Conservation (phyloP, 2,329 filamentous ascomycete genomes). For the Aureobasidium zeae region DNA sequence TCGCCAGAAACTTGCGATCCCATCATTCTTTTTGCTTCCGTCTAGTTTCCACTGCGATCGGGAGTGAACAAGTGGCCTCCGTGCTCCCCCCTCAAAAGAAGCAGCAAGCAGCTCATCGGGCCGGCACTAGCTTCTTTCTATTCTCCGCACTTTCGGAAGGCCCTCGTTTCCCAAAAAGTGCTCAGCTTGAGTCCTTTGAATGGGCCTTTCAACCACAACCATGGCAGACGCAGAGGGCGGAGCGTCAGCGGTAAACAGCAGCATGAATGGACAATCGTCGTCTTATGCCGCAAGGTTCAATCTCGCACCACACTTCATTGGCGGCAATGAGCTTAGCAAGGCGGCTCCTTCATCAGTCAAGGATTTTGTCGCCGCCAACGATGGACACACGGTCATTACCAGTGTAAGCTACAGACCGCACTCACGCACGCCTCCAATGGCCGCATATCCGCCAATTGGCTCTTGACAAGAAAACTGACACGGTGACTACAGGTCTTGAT, state of each 20-base stretch:
- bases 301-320: conserved; percentile 88
- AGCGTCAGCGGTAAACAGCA: conserved; percentile 27
- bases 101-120: conserved; percentile 13
- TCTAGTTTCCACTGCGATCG: background rate
- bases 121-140: conserved; percentile 15
- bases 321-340: conserved; percentile 76
- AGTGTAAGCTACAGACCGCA: conserved; percentile 56
- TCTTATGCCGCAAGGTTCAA: conserved; percentile 74
- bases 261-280: conserved; percentile 45
- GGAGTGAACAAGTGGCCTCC: conserved; percentile 14
- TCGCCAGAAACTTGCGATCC: conserved; percentile 6
- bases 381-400: conserved; percentile 96
- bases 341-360: conserved; percentile 81
- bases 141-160: conserved; percentile 18
- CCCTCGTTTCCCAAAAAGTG: conserved; percentile 27
- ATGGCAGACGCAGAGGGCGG: conserved; percentile 35
- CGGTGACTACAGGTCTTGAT: conserved; percentile 66
- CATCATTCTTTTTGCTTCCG: background rate
- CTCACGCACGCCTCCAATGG: conserved; percentile 1
- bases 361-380: conserved; percentile 83
- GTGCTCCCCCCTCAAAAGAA: too few species aligned
- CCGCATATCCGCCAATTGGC: conserved; percentile 19
- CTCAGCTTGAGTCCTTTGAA: conserved; percentile 14
- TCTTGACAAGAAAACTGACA: conserved; percentile 20
- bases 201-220: conserved; percentile 26